Evolutionary conservation across 345 rosid genomes (phyloP).

Genomic region (Balakata baccata): DNA sequence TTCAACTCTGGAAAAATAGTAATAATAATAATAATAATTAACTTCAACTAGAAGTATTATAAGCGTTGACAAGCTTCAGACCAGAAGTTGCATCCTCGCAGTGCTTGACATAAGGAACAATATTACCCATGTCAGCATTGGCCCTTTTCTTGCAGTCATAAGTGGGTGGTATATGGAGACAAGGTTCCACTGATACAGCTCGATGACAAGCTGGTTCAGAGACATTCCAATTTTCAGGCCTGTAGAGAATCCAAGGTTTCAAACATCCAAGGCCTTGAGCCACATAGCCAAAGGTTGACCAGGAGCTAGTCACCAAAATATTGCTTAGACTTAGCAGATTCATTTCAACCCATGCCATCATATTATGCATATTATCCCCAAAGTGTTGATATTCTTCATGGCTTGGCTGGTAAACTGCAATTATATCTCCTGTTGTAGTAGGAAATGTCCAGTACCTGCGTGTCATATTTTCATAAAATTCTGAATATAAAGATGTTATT

Average conservation of each 20-base stretch:
- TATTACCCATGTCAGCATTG: neutral
- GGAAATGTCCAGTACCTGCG: slow-evolving; percentile 21
- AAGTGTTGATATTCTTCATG: slow-evolving; percentile 17
- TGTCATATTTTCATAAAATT: slow-evolving; percentile 13
- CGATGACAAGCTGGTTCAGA: neutral
- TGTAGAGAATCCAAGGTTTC: slow-evolving; percentile 1
- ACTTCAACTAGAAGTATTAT: neutral
- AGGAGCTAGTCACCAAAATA: neutral
- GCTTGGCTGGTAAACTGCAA: slow-evolving; percentile 25
- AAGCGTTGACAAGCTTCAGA: neutral
- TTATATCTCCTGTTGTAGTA: slow-evolving; percentile 7
- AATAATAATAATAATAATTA: neutral
- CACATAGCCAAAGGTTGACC: slow-evolving; percentile 6
- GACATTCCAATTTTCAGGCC: neutral
- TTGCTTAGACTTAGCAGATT: slow-evolving; percentile 1
- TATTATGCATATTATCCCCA: slow-evolving; percentile 10
- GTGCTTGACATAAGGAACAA: neutral
- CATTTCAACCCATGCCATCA: slow-evolving; percentile 8
- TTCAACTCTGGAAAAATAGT: too few species aligned
- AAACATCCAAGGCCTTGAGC: slow-evolving; percentile 9
- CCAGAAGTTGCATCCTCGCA: neutral
- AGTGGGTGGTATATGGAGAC: neutral
- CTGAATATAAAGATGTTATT: slow-evolving; percentile 14
- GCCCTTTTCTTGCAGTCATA: neutral
- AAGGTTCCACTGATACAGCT: slow-evolving; percentile 5